These are phyloP conservation scores for Tephrocybe sp. DNA, from an alignment of 768 basidiomycete species.

Conservation along the genomic window DNA sequence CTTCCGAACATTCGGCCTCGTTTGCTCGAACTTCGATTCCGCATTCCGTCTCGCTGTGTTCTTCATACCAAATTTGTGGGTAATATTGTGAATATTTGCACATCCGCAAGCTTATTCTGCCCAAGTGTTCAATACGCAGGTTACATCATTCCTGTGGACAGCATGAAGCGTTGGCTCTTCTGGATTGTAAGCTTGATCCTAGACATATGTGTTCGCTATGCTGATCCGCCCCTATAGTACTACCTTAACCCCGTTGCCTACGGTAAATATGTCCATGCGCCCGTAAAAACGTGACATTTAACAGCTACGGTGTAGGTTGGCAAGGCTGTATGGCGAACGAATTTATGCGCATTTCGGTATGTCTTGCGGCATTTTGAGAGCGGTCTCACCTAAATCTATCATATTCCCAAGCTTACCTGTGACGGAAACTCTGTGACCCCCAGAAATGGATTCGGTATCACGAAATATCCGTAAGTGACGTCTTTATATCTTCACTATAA, in stretches of 20 bases:
- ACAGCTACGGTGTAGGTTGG: conserved; percentile 45
- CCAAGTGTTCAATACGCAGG: conserved; percentile 51
- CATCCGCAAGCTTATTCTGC: background rate
- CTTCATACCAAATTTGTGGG: conserved; percentile 72
- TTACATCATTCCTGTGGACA: conserved; percentile 62
- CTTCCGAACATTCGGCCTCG: conserved; percentile 72
- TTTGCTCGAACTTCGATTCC: conserved; percentile 44
- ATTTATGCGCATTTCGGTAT: conserved; percentile 56
- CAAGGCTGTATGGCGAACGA: conserved; percentile 83
- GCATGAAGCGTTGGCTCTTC: conserved; percentile 81
- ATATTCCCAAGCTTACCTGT: conserved; percentile 40
- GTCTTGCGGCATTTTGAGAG: no score
- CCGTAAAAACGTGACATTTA: no score
- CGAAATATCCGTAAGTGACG: conserved; percentile 57
- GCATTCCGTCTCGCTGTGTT: conserved; percentile 55
- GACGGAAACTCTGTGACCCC: conserved; percentile 67
- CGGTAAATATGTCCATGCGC: no score
- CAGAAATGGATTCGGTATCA: conserved; percentile 52
- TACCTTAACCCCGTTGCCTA: conserved; percentile 80
- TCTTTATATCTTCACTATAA: conserved; percentile 26
- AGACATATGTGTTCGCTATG: background rate
- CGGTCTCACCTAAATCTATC: no score
- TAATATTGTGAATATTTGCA: background rate
- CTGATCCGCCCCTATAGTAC: conserved; percentile 38
- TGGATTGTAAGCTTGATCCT: conserved; percentile 63